Evolutionary conservation across 1,284 basidiomycete species (phyloP).

Genomic region (Exobasidium cylindrosporum): DNA sequence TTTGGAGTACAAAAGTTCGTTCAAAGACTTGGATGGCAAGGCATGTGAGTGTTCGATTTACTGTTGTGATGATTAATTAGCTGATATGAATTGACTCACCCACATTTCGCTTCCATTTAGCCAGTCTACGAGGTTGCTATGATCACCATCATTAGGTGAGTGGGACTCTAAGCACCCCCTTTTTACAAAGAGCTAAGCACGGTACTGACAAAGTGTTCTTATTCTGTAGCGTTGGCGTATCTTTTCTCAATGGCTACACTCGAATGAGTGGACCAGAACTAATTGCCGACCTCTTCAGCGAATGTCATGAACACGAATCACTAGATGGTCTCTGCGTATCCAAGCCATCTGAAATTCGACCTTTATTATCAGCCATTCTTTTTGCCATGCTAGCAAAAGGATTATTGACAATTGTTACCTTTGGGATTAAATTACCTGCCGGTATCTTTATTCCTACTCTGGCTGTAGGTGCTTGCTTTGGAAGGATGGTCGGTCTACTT

Average conservation of each 20-base stretch:
- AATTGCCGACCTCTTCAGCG: slow-evolving; percentile 61
- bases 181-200: too few species aligned
- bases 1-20: slow-evolving; percentile 63
- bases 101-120: too few species aligned
- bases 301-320: slow-evolving; percentile 61
- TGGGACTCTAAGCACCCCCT: too few species aligned
- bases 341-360: slow-evolving; percentile 66
- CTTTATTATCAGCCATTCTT: slow-evolving; percentile 68
- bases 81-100: too few species aligned
- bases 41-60: too few species aligned
- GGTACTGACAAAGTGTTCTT: too few species aligned
- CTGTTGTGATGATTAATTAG: too few species aligned
- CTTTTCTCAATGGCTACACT: slow-evolving; percentile 85
- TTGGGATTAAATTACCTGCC: slow-evolving; percentile 72
- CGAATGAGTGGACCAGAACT: slow-evolving; percentile 93
- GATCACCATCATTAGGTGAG: slow-evolving; percentile 63
- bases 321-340: slow-evolving; percentile 70
- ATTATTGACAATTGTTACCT: slow-evolving; percentile 82
- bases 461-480: slow-evolving; percentile 93
- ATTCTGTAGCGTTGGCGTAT: slow-evolving; percentile 63
- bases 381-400: slow-evolving; percentile 62
- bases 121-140: slow-evolving; percentile 80
- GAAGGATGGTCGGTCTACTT: slow-evolving; percentile 77
- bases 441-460: slow-evolving; percentile 97
- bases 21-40: slow-evolving; percentile 46